Evolutionary conservation across 805 yeast species (phyloP), one percentile per base, ranked within the genome.

Genomic region (Vanderwaltozyma tropicalis): DNA sequence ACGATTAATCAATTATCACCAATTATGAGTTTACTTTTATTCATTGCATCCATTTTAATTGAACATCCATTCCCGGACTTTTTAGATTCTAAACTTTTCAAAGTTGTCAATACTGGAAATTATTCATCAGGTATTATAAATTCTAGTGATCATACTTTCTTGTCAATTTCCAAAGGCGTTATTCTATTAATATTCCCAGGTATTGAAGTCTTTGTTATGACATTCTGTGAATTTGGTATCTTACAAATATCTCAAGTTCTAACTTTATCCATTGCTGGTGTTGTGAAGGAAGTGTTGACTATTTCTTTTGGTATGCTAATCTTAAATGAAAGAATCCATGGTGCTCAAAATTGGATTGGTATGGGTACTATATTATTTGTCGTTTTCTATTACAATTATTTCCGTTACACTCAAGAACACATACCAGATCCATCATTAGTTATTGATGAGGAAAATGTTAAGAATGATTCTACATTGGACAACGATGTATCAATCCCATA

Each of bases 221-320:
- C 96, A 0, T 61, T 86, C 2, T 76, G 84, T 48, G 98, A 89
- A 58, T 88, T 84, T 62, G 77, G 82, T 39, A 74, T 92, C 6
- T 68, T 92, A 35, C 79, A 81, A 39, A 74, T 79, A 31, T 84
- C 96, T 0, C 82, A 85, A 38, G 85, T 92, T 13, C 67, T 88
- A 31, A 88, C 98, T 0, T 62, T 92, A 25, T 79, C 94, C 4
- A 75, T 92, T 28, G 94, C 94, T 0, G 98, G 98, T 1, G 83
- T 92, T 16, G 83, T 88, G 56, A 92, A 92, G 55, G 97, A 92
- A 57, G 66, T 92, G 13, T 64, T 88, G 33, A 92, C 98, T 0
- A 86, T 92, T 27, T 48, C 71, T 21, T 68, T 80, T 1, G 76
- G 89, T 40, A 63, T 72, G 25, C 43, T 85, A 3, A 67, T 88